Percentiles rank a stretch among this genome's conserved stretches.
Evolutionary conservation across 306 rosid species (phyloP).

Genomic region (Pyrus pyrifolia): DNA sequence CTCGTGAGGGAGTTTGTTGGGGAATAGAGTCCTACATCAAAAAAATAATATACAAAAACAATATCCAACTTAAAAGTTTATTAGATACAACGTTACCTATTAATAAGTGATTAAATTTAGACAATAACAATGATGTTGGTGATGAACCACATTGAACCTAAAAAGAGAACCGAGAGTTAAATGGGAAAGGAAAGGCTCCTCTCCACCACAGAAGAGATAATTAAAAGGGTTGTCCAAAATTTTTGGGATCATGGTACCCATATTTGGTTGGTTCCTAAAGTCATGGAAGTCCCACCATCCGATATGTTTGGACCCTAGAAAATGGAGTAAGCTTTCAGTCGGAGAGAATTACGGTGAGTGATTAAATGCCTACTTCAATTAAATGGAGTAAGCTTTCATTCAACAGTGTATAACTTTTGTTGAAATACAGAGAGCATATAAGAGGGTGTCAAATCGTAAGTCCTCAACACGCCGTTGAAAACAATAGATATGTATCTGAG

Average conservation of each 20-base stretch:
- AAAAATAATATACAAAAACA: too few species aligned
- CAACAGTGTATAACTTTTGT: neutral
- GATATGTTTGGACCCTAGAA: neutral
- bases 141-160: too few species aligned
- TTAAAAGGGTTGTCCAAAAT: neutral
- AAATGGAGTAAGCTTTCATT: neutral
- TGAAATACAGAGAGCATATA: neutral
- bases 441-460: neutral
- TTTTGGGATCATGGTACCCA: neutral
- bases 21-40: too few species aligned
- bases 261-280: neutral
- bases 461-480: neutral
- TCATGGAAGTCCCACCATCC: constrained; percentile 2
- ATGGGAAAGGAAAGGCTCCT: too few species aligned
- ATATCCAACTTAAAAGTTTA: too few species aligned
- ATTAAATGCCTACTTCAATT: neutral
- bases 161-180: too few species aligned
- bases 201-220: too few species aligned
- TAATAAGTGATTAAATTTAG: too few species aligned
- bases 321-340: neutral
- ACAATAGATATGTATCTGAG: neutral
- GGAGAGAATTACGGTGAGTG: neutral
- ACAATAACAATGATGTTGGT: too few species aligned
- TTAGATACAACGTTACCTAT: too few species aligned
- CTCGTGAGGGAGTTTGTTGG: too few species aligned